These are phyloP conservation scores for Pseudogymnoascus sp. DNA, from an alignment of 2,329 filamentous ascomycete species.

Conservation along the genomic window DNA sequence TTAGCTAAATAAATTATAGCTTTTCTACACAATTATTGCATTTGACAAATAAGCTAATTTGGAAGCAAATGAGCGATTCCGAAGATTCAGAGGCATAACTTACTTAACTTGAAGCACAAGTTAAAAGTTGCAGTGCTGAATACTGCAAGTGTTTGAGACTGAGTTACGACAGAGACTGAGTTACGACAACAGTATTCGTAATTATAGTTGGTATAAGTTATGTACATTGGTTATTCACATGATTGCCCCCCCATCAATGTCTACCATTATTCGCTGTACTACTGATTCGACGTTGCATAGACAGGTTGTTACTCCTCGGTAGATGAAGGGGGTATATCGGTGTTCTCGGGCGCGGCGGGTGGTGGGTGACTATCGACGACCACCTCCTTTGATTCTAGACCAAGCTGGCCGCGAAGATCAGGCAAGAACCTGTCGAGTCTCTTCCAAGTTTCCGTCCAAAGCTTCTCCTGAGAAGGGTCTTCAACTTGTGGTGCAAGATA, in stretches of 20 bases:
- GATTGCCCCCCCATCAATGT: background rate
- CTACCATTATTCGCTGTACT: background rate
- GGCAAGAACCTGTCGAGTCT: slow-evolving; percentile 57
- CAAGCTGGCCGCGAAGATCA: slow-evolving; percentile 48
- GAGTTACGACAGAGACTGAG: background rate
- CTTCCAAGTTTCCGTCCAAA: slow-evolving; percentile 57
- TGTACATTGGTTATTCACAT: slow-evolving; percentile 1
- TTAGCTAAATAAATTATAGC: too few species aligned
- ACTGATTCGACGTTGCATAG: background rate
- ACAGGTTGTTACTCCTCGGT: background rate
- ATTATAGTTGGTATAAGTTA: slow-evolving; percentile 1
- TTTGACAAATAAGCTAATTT: too few species aligned
- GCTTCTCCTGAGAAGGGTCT: slow-evolving; percentile 44
- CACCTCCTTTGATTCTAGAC: slow-evolving; percentile 33
- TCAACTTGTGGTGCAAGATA: slow-evolving; percentile 65
- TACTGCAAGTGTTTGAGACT: background rate
- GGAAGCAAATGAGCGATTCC: too few species aligned
- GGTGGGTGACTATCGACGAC: background rate
- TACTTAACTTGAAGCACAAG: background rate
- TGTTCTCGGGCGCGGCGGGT: background rate
- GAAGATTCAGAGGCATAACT: background rate
- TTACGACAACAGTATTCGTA: background rate
- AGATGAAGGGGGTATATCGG: background rate
- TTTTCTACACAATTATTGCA: too few species aligned
- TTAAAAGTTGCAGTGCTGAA: background rate